Evolutionary conservation across 148 eudicot species (phyloP), one percentile per base, ranked within the genome.

Genomic region (Vaccinium macrocarpon): DNA sequence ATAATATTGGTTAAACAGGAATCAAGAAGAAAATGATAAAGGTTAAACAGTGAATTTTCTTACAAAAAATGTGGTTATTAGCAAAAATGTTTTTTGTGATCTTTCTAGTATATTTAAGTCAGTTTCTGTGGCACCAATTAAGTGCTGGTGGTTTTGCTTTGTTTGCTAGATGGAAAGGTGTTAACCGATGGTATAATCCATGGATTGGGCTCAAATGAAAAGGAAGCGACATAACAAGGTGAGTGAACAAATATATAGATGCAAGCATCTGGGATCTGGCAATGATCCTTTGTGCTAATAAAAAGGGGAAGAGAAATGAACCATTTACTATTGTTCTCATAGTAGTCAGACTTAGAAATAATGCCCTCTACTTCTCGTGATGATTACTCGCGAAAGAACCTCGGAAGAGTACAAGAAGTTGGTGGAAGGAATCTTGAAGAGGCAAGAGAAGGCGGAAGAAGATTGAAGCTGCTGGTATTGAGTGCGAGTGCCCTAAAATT

Each of bases 391-490:
- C 98, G 94, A 94, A 85, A 90, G 95, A 83, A 94, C 98, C 75
- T 79, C 89, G 80, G 98, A 91, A 84, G 90, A 91, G 89, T 94
- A 94, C 53, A 88, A 88, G 87, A 96, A 94, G 76, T 87, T 94
- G 90, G 88, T 94, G 81, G 89, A 90, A 85, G 85, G 91, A 87
- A 87, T 94, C 81, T 55, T 94, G 86, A 93, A 91, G 90, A 86
- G 91, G 57, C 88, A 84, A 85, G 84, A 93, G 89, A 81, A 90
- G 97, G 80, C 88, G 88, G 52, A 92, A 91, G 92, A 92, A 87
- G 89, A 91, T 94, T 46, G 92, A 90, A 85, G 98, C 92, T 76
- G 95, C 97, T 88, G 99, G 99, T 82, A 92, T 94, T 71, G 98
- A 96, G 21, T 96, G 94, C 46, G 94, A 94, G 87, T 93, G 97